Evolutionary conservation across 202 grass and related monocot species (phyloP).

Genomic region (Schoenoplectus triqueter): DNA sequence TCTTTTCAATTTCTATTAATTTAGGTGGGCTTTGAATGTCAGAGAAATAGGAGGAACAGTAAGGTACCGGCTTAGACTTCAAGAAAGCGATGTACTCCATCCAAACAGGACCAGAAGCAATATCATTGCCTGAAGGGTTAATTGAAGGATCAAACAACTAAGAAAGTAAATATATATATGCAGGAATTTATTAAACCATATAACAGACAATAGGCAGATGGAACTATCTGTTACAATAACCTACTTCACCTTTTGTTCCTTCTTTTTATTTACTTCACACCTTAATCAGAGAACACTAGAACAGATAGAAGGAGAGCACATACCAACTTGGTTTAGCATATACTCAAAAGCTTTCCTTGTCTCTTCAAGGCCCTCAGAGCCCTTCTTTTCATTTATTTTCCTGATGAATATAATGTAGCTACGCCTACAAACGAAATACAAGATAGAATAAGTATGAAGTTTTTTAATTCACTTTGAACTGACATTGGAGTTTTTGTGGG

Average conservation of each 20-base stretch:
- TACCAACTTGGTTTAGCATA: slow-evolving; percentile 96
- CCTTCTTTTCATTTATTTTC: slow-evolving; percentile 80
- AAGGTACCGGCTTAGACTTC: slow-evolving; percentile 85
- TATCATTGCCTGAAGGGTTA: slow-evolving; percentile 67
- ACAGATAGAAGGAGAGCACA: slow-evolving; percentile 15
- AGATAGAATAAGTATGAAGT: slow-evolving; percentile 20
- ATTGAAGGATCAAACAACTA: slow-evolving; percentile 20
- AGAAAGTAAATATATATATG: slow-evolving; percentile 3
- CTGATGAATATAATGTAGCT: slow-evolving; percentile 91
- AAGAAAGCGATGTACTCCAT: slow-evolving; percentile 97
- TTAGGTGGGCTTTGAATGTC: not conserved
- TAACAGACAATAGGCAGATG: not conserved
- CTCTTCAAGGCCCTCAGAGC: slow-evolving; percentile 73
- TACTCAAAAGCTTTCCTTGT: slow-evolving; percentile 97
- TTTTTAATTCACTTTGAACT: not conserved
- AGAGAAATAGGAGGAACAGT: slow-evolving; percentile 33
- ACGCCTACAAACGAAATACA: slow-evolving; percentile 52
- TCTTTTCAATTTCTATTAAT: not conserved
- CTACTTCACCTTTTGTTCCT: not conserved
- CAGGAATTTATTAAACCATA: not conserved
- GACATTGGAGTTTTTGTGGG: not conserved
- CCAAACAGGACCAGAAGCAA: slow-evolving; percentile 91
- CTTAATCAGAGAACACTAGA: slow-evolving; percentile 16
- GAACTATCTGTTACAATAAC: not conserved
- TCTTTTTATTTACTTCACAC: not conserved